phyloP scores from a whole-genome alignment of 1,284 basidiomycete species.

The Trichosporon faecale region DNA sequence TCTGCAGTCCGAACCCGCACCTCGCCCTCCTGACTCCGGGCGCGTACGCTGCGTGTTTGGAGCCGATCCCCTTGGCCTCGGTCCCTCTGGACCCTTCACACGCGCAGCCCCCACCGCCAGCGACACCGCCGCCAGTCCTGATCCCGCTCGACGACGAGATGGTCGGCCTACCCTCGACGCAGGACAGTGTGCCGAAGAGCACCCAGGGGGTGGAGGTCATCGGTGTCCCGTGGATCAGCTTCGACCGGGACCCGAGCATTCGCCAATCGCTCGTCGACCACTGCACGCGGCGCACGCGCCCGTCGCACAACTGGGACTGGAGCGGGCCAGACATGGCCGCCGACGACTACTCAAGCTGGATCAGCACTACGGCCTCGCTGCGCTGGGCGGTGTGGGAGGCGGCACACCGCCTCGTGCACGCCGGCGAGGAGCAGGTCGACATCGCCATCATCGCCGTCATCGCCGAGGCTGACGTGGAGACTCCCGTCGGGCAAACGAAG shows the following conservation, averaged over 20 bases:
- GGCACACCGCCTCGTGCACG: conserved; percentile 22
- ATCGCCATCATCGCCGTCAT: conserved; percentile 24
- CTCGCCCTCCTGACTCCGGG: conserved; percentile 10
- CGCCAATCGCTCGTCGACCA: conserved; percentile 38
- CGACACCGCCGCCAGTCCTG: conserved; percentile 1
- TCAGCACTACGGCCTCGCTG: conserved; percentile 24
- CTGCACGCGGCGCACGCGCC: conserved; percentile 25
- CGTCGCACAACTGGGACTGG: conserved; percentile 22
- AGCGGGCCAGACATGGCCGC: conserved; percentile 23
- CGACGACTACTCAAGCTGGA: conserved; percentile 33
- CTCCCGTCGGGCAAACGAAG: neutral
- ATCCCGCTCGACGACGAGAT: neutral
- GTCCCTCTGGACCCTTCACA: neutral
- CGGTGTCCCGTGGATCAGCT: conserved; percentile 10
- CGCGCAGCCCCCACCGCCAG: neutral
- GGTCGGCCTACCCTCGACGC: neutral
- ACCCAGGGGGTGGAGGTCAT: neutral
- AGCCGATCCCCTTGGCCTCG: neutral
- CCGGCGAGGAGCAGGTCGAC: conserved; percentile 15
- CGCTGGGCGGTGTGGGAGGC: conserved; percentile 40
- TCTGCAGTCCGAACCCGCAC: conserved; percentile 23
- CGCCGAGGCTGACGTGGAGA: neutral
- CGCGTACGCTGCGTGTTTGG: conserved; percentile 5
- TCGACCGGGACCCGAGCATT: conserved; percentile 21
- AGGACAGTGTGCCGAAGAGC: neutral